Evolutionary conservation across 805 yeast species (phyloP).

Genomic region (Wickerhamomyces chaumierensis): DNA sequence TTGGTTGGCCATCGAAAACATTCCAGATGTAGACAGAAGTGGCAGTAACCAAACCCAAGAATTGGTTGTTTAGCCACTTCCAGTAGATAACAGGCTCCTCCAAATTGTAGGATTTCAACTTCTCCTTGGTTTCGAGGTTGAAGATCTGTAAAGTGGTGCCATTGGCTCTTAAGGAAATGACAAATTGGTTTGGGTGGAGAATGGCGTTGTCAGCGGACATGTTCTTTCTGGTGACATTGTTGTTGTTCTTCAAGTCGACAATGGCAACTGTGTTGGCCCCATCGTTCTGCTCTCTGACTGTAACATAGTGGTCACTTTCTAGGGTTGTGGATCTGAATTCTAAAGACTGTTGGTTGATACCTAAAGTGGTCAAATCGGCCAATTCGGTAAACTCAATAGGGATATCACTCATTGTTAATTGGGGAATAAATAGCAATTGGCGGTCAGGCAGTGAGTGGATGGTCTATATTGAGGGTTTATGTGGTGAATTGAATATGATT

Average conservation of each 20-base stretch:
- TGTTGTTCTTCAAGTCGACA: constrained; percentile 70
- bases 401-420: constrained; percentile 43
- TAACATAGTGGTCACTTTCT: constrained; percentile 85
- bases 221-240: constrained; percentile 74
- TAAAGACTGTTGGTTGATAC: constrained; percentile 74
- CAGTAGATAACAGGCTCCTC: constrained; percentile 87
- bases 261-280: constrained; percentile 89
- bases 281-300: constrained; percentile 53
- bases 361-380: constrained; percentile 76
- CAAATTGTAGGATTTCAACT: constrained; percentile 79
- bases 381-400: constrained; percentile 97
- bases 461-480: not conserved
- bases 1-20: constrained; percentile 68
- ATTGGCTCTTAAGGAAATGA: constrained; percentile 89
- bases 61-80: constrained; percentile 76
- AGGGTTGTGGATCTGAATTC: constrained; percentile 91
- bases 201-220: constrained; percentile 98
- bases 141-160: constrained; percentile 94
- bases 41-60: constrained; percentile 78
- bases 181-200: constrained; percentile 84
- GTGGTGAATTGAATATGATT: not conserved
- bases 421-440: not conserved
- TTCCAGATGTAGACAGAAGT: constrained; percentile 70
- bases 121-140: constrained; percentile 76
- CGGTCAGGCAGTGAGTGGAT: not conserved